Base-by-base conservation (phyloP, 2,329 filamentous ascomycete species). In the Colletotrichum siamense region DNA sequence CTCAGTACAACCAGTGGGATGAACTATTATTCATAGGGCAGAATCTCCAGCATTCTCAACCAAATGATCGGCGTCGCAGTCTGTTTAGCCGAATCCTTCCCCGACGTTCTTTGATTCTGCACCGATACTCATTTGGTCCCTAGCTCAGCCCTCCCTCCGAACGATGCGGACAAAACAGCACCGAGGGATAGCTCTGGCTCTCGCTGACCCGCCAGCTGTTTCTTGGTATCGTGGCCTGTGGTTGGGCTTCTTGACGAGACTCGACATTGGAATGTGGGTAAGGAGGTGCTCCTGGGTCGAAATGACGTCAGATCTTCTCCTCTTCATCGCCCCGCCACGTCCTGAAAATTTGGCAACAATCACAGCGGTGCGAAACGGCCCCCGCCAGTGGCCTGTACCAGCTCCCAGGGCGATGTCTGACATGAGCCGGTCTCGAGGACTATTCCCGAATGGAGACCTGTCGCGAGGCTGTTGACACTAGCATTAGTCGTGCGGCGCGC, bases 241-340 rank as follows among this genome's bases (percentile, higher is more conserved):
- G 63, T 61, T 55, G 57, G 59, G 59, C 59, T 63, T 63, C 59
- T 67, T 52, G 72, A 61, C 26, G 49, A 69, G 70, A 30, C 69
- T 76, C 74, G 74, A 74, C 62, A 74, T 66, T 69, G 24, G 36
- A 28, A 26, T 74, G 70, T 65, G 70, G 70, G 71, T 69, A 76
- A 76, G 74, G 74, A 69, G 70, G 34, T 65, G 18, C 16, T 34
- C 62, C 52, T 49, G 68, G 52, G 69, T 71, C 52, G 52, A 10
- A 44, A 61, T 76, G 74, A 76, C 74, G 71, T 76, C 64, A 76
- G 57, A 52, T 5, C 15, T 65, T 69, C 57, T 73, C 36, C 68
- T 61, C 32, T 71, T 22, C 44, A 39, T n/a, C 34, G 26, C 71
- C 68, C 72, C 44, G 64, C 69, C 69, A 62, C 55, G 55, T 67